A percentile compares a stretch with the other conserved stretches of the same genome.
Conservation (phyloP, 2,329 filamentous ascomycete genomes). For the Ploettnerulaceae sp. region DNA sequence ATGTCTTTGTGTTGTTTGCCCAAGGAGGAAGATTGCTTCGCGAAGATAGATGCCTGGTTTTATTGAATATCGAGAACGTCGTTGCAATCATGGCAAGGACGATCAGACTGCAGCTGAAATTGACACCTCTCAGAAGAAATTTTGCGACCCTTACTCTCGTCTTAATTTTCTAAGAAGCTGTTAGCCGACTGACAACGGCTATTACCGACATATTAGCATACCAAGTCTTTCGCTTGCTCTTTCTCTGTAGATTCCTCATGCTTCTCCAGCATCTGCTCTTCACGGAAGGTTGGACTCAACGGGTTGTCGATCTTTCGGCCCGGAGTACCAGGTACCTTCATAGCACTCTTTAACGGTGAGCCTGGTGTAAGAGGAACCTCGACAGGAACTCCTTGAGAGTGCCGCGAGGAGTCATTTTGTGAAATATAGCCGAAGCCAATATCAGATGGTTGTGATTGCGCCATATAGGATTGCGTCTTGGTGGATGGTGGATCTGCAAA, state of each 20-base stretch:
- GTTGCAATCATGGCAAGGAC: slow-evolving; percentile 84
- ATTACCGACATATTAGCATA: slow-evolving; percentile 43
- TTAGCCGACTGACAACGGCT: slow-evolving; percentile 33
- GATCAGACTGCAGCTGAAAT: slow-evolving; percentile 95
- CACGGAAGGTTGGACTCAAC: slow-evolving; percentile 83
- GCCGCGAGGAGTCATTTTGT: slow-evolving; percentile 48
- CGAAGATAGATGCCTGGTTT: slow-evolving; percentile 67
- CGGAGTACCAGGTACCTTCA: slow-evolving; percentile 81
- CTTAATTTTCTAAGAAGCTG: slow-evolving; percentile 73
- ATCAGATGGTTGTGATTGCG: slow-evolving; percentile 72
- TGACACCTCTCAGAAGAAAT: slow-evolving; percentile 88
- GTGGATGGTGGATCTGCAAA: slow-evolving; percentile 56
- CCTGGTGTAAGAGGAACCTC: slow-evolving; percentile 64
- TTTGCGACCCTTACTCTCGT: slow-evolving; percentile 88
- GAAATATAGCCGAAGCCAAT: slow-evolving; percentile 89
- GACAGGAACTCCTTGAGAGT: slow-evolving; percentile 42
- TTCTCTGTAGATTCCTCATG: slow-evolving; percentile 76
- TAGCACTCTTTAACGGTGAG: slow-evolving; percentile 81
- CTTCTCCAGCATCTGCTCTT: slow-evolving; percentile 85
- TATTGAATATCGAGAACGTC: slow-evolving; percentile 89
- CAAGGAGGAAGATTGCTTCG: slow-evolving; percentile 82
- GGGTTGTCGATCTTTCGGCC: slow-evolving; percentile 69
- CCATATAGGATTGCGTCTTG: slow-evolving; percentile 44
- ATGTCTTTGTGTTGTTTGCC: slow-evolving; percentile 72
- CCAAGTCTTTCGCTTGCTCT: slow-evolving; percentile 81